Evolutionary conservation across 768 basidiomycete species (phyloP).

Genomic region (Lentinula lateritia): DNA sequence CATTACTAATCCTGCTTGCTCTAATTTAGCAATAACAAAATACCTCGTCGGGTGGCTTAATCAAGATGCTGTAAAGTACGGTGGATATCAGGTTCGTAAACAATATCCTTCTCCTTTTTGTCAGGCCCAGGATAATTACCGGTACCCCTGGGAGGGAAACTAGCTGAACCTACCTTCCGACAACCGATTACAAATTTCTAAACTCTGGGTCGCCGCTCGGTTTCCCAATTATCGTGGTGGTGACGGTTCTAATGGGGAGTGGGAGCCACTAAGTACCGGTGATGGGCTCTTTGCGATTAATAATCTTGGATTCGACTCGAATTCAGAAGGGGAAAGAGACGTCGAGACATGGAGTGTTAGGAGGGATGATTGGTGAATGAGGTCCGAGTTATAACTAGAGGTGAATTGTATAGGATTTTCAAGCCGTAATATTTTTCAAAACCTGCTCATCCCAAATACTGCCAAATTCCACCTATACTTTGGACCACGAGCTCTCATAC

Average conservation of each 20-base stretch:
- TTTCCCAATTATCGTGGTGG: not conserved
- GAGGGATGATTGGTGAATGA: not conserved
- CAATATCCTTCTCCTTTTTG: not conserved
- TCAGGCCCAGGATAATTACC: too few relatives aligned
- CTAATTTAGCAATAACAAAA: constrained; percentile 19
- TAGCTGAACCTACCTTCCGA: not conserved
- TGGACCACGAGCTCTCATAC: too few relatives aligned
- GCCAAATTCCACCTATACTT: too few relatives aligned
- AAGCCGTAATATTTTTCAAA: too few relatives aligned
- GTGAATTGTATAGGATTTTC: too few relatives aligned
- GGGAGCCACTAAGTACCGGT: not conserved
- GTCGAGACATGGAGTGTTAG: not conserved
- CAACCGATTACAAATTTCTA: not conserved
- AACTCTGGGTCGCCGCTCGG: not conserved
- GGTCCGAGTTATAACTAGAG: too few relatives aligned
- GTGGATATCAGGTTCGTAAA: constrained; percentile 25
- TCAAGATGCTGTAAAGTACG: constrained; percentile 30
- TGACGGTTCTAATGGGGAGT: not conserved
- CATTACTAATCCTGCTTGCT: too few relatives aligned
- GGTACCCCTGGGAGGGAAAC: too few relatives aligned
- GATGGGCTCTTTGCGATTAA: not conserved
- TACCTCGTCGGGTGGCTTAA: constrained; percentile 36
- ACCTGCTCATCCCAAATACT: too few relatives aligned
- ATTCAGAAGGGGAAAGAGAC: not conserved
- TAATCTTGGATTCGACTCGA: not conserved